Evolutionary conservation across 805 yeast species (phyloP), one percentile per base, ranked within the genome.

Genomic region (Helenozyma rhizophorensis): DNA sequence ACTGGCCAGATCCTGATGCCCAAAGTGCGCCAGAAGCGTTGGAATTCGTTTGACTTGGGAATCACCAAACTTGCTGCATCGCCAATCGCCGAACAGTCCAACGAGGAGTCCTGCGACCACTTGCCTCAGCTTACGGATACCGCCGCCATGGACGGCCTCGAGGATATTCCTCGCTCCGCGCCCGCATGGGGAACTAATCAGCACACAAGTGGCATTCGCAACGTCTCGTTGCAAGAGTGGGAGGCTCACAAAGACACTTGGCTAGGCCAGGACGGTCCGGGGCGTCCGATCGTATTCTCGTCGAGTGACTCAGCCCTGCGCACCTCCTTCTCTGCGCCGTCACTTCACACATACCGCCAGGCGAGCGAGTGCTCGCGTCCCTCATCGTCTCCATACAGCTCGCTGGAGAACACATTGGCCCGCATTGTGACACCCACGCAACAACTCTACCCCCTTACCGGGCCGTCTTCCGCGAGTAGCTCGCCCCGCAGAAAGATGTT

Each of bases 261-360:
- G 53, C 37, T 51, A 25, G 30, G 38, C 4, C 34, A 58, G 14
- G 25, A 36, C 46, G 21, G 45, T 8, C 19, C 19, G 19, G 7
- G 19, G 19, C 19, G 7, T 8, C 19, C 5, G 19, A 17, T 17
- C 7, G n/a, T n/a, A n/a, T n/a, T n/a, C n/a, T n/a, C n/a, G n/a
- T n/a, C n/a, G n/a, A n/a, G n/a, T n/a, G n/a, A n/a, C n/a, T n/a
- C n/a, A n/a, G n/a, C n/a, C n/a, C 8, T 17, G 7, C 19, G 7
- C 19, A 17, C 19, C 7, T 8, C 8, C 7, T 17, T 8, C 7
- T 17, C 19, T 8, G 71, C 70, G 3, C 71, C 71, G 8, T 62
- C 70, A 4, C 50, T 64, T 27, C 65, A 63, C 36, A 63, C 70
- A 4, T 63, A 51, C 40, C 50, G 69, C 25, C 48, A 58, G 25